Percentiles rank a stretch among this genome's conserved stretches.
Conservation (phyloP, 495 filamentous ascomycete genomes). For the Venustampulla echinocandica region DNA sequence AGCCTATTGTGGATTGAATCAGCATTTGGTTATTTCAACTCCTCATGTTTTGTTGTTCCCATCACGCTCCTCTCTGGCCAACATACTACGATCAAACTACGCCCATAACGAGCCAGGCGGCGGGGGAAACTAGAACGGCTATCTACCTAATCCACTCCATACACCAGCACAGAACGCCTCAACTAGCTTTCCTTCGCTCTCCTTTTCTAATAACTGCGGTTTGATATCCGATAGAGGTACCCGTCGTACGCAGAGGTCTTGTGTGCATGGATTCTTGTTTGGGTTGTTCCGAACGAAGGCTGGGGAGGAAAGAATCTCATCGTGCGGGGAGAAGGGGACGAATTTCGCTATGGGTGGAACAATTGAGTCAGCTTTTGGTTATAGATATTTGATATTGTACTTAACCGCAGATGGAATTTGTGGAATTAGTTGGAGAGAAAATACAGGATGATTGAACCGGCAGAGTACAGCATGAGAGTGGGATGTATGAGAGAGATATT, state of each 20-base stretch:
- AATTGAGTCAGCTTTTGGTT: neutral
- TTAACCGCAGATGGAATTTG: neutral
- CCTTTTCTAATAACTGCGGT: constrained; percentile 48
- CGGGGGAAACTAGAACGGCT: too few relatives aligned
- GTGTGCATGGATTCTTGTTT: constrained; percentile 47
- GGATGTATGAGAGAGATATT: neutral
- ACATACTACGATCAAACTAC: too few relatives aligned
- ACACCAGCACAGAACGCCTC: constrained; percentile 23
- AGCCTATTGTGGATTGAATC: constrained; percentile 35
- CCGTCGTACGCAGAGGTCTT: constrained; percentile 54
- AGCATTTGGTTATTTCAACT: neutral
- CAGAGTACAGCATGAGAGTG: neutral
- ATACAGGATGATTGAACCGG: neutral
- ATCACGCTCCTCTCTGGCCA: too few relatives aligned
- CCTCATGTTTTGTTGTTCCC: too few relatives aligned
- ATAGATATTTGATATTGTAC: neutral
- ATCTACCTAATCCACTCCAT: constrained; percentile 21
- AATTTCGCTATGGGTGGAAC: constrained; percentile 11
- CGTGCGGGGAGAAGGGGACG: constrained; percentile 29
- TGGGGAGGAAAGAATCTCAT: constrained; percentile 52
- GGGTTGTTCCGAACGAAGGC: constrained; percentile 52
- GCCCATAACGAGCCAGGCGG: too few relatives aligned
- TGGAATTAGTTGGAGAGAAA: neutral
- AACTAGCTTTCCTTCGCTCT: constrained; percentile 32
- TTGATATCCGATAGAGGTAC: constrained; percentile 55